Percentiles rank a stretch among this genome's conserved stretches.
Evolutionary conservation across 345 rosid species (phyloP).

Genomic region (Populus davidiana): DNA sequence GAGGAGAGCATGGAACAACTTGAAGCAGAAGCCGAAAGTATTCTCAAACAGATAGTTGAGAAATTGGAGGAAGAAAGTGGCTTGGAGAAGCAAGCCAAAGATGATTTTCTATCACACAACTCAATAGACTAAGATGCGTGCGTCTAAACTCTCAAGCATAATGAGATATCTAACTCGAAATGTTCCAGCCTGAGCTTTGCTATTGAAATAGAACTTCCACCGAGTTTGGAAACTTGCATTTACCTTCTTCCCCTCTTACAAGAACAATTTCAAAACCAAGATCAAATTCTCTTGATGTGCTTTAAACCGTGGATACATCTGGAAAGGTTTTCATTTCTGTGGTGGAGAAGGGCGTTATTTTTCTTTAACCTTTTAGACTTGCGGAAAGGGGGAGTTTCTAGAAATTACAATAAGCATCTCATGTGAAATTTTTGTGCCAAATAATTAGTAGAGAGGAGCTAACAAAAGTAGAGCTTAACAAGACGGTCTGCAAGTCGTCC

Average conservation of each 20-base stretch:
- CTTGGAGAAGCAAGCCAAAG: slow-evolving; percentile 11
- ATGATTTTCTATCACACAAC: not conserved
- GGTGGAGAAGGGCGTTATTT: no score
- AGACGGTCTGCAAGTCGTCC: no score
- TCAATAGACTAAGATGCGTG: not conserved
- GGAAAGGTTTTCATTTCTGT: not conserved
- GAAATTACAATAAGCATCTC: no score
- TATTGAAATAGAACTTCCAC: not conserved
- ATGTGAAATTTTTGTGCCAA: no score
- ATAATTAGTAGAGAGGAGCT: no score
- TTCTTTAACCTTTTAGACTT: no score
- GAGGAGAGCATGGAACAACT: slow-evolving; percentile 39
- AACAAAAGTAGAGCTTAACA: no score
- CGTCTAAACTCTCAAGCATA: not conserved
- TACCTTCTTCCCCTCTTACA: not conserved
- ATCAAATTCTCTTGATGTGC: not conserved
- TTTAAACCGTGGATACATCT: not conserved
- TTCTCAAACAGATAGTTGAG: slow-evolving; percentile 30
- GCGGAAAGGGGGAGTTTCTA: no score
- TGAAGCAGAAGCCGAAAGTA: slow-evolving; percentile 40
- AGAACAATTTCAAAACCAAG: not conserved
- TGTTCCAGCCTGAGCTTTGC: not conserved
- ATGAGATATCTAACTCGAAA: not conserved
- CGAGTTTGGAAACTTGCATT: not conserved
- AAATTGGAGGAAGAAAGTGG: slow-evolving; percentile 21